phyloP scores from a whole-genome alignment of 75 land plant genomes.

The Selaginella tamariscina region DNA sequence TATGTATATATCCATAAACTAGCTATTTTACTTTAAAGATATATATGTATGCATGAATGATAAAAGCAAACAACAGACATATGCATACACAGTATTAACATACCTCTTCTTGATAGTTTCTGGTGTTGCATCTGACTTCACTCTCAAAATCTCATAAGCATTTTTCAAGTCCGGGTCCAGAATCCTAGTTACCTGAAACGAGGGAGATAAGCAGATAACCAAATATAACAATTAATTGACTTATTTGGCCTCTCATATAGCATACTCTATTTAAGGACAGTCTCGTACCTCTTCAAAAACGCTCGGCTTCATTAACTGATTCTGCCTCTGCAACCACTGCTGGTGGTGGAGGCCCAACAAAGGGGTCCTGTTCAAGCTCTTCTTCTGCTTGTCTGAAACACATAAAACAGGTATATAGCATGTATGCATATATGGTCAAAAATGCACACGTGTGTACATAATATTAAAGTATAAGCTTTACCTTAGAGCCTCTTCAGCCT shows the following conservation, averaged over 20 bases:
- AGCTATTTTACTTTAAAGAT: not conserved
- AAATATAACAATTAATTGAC: not conserved
- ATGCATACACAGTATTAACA: not conserved
- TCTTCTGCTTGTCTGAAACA: conserved; percentile 36
- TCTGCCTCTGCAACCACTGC: conserved; percentile 78
- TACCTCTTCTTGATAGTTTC: conserved; percentile 80
- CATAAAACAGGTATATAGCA: not conserved
- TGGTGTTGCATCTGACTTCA: conserved; percentile 42
- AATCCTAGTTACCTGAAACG: conserved; percentile 71
- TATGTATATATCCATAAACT: not conserved
- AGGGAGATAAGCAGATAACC: not conserved
- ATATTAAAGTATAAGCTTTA: no score
- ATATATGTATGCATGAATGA: not conserved
- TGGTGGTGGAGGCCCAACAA: conserved; percentile 94
- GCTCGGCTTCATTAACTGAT: conserved; percentile 96
- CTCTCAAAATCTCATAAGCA: conserved; percentile 80
- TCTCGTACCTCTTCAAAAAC: conserved; percentile 85
- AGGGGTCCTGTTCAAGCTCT: conserved; percentile 51
- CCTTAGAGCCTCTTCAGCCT: conserved; percentile 73
- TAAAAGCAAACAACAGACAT: not conserved
- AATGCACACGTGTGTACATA: no score
- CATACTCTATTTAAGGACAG: not conserved
- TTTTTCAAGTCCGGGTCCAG: conserved; percentile 40
- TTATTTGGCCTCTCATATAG: not conserved
- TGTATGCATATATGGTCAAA: not conserved